A percentile compares a stretch with the other conserved stretches of the same genome.
Evolutionary conservation across 1,284 basidiomycete species (phyloP).

Genomic region (Laetiporus sulphureus): DNA sequence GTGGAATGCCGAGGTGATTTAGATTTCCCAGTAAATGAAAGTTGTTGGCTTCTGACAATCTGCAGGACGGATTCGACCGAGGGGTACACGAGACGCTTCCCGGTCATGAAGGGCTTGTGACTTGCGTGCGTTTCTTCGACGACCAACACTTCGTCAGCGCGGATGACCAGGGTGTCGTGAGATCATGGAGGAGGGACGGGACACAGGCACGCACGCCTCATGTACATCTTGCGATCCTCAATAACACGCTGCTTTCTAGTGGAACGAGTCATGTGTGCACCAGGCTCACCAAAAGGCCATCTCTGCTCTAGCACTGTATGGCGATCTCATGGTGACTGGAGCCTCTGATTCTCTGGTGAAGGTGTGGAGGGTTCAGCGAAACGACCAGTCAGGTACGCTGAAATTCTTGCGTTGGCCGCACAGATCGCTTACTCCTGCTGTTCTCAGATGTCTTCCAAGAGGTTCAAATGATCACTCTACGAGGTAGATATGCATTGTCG

Average conservation of each 20-base stretch:
- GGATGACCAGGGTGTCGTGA: slow-evolving; percentile 65
- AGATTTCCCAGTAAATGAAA: background rate
- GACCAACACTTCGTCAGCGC: slow-evolving; percentile 54
- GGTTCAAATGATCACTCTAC: slow-evolving; percentile 55
- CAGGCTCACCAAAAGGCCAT: slow-evolving; percentile 65
- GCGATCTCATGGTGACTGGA: slow-evolving; percentile 58
- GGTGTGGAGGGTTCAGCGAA: slow-evolving; percentile 49
- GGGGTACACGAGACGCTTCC: slow-evolving; percentile 67
- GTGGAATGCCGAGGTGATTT: slow-evolving; percentile 61
- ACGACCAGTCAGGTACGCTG: slow-evolving; percentile 27
- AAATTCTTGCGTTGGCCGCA: background rate
- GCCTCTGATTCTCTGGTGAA: slow-evolving; percentile 76
- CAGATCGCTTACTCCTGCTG: background rate
- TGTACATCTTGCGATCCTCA: slow-evolving; percentile 13
- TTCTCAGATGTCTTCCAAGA: slow-evolving; percentile 37
- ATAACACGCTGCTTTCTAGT: slow-evolving; percentile 37
- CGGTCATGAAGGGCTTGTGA: slow-evolving; percentile 72
- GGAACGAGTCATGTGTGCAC: slow-evolving; percentile 35
- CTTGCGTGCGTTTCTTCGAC: slow-evolving; percentile 61
- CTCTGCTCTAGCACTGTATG: slow-evolving; percentile 51
- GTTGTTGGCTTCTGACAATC: background rate
- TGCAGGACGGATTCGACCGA: slow-evolving; percentile 39
- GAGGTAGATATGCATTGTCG: slow-evolving; percentile 72
- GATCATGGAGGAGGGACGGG: slow-evolving; percentile 42
- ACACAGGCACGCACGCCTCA: slow-evolving; percentile 30